A percentile compares a stretch with the other conserved stretches of the same genome.
Conservation (phyloP, 257 asterid genomes). For the Anisodus tanguticus region DNA sequence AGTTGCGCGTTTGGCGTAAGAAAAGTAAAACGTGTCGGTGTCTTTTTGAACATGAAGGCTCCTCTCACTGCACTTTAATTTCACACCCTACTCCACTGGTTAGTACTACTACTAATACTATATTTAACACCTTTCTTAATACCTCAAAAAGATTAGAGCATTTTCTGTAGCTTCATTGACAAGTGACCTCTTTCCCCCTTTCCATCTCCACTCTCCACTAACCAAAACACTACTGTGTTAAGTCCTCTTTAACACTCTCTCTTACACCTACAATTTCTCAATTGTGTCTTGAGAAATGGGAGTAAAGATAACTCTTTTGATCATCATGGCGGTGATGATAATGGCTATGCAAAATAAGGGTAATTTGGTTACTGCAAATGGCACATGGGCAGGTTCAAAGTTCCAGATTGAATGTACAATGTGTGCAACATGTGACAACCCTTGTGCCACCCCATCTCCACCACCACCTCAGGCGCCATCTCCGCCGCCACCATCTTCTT, state of each 20-base stretch:
- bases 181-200: not conserved
- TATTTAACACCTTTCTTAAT: conserved; percentile 21
- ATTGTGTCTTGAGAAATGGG: conserved; percentile 47
- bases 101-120: not conserved
- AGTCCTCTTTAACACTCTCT: not conserved
- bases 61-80: not conserved
- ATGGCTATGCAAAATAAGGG: not conserved
- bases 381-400: conserved; percentile 80
- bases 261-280: not conserved
- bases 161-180: conserved; percentile 22
- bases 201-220: not conserved
- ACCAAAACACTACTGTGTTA: not conserved
- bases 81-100: conserved; percentile 4
- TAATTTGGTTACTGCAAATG: conserved; percentile 27
- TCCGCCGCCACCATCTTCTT: conserved; percentile 41
- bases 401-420: conserved; percentile 85
- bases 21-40: conserved; percentile 46
- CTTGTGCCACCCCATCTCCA: conserved; percentile 73
- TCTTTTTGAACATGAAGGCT: conserved; percentile 29
- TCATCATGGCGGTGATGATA: not conserved
- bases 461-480: conserved; percentile 65
- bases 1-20: not conserved
- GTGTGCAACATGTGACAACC: conserved; percentile 96
- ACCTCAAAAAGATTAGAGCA: conserved; percentile 35
- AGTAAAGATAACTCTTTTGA: not conserved